Evolutionary conservation across 257 asterid genomes (phyloP), one percentile per base, ranked within the genome.

Genomic region (Cruciata laevipes): DNA sequence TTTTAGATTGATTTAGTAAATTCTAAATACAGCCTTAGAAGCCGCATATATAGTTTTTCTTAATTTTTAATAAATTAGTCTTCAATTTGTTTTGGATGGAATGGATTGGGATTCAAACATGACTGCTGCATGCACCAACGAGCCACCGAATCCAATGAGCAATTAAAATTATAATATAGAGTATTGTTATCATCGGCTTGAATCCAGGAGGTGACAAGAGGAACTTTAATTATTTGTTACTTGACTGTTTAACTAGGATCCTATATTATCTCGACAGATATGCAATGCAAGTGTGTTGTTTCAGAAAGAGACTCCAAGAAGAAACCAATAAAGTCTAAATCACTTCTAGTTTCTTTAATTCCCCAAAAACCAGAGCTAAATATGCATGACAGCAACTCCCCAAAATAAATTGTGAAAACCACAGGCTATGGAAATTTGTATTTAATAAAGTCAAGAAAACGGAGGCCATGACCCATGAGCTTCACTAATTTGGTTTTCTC

Each of bases 291-390:
- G 25, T 21, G 42, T 14, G 1, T 62, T 18, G 67, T 4, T 47
- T 16, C 20, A 1, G 47, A 63, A 65, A 65, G 40, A 40, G 69
- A 65, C 69, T 65, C 30, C 40, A 14, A 27, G 25, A 65, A 65
- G 40, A 14, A 24, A 65, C 40, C 30, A 44, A 51, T 4, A 24
- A 24, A 63, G 68, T 64, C 68, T 20, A 40, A 10, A 23, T 64
- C 68, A 12, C n/a, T 21, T 25, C 5, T 21, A 16, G 8, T 3
- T 47, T 63, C 1, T 63, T 23, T 38, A 11, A 51, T 17, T 24
- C 20, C 47, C 3, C 5, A 25, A 25, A 25, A 58, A 25, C 13
- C 13, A 55, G 31, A 21, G 7, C 57, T 51, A 53, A 38, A 38
- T 8, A 38, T 38, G 38, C 38, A 33, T 33, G 38, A 33, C 38